Conservation (phyloP, 2,329 filamentous ascomycete species). For the Coniochaeta ligniaria region DNA sequence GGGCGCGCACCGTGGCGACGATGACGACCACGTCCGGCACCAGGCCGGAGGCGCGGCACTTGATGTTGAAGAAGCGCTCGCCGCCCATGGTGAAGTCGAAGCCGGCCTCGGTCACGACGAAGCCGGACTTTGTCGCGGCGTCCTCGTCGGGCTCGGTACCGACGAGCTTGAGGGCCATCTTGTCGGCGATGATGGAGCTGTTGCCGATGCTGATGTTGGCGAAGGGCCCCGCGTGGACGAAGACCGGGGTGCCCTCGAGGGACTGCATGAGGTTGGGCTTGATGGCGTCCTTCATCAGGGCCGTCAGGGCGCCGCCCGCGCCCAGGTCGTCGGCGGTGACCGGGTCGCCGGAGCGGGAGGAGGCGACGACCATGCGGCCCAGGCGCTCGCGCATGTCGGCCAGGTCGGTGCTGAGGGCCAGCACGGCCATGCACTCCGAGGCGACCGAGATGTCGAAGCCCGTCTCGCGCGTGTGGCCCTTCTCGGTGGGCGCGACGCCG, state of each 20-base stretch:
- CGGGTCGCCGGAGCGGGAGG: slow-evolving; percentile 76
- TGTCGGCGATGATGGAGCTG: slow-evolving; percentile 90
- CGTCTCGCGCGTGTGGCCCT: slow-evolving; percentile 79
- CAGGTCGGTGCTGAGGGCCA: slow-evolving; percentile 84
- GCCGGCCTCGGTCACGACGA: slow-evolving; percentile 92
- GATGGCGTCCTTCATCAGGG: slow-evolving; percentile 95
- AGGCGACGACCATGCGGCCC: slow-evolving; percentile 91
- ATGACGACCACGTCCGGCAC: slow-evolving; percentile 90
- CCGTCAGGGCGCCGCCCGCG: slow-evolving; percentile 83
- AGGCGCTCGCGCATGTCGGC: slow-evolving; percentile 87
- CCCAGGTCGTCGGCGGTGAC: slow-evolving; percentile 96
- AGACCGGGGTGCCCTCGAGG: slow-evolving; percentile 91
- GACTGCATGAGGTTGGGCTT: slow-evolving; percentile 99
- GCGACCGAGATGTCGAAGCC: slow-evolving; percentile 98
- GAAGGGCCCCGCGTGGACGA: slow-evolving; percentile 95
- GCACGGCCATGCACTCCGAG: slow-evolving; percentile 96
- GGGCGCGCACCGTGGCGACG: slow-evolving; percentile 87
- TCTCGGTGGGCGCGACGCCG: slow-evolving; percentile 83
- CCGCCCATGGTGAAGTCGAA: slow-evolving; percentile 99
- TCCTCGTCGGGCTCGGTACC: slow-evolving; percentile 92
- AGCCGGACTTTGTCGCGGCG: slow-evolving; percentile 74
- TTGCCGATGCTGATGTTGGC: slow-evolving; percentile 98
- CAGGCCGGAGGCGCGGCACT: slow-evolving; percentile 90
- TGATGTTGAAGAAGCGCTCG: slow-evolving; percentile 99
- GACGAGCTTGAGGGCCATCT: slow-evolving; percentile 89